Conservation (phyloP, 2,329 filamentous ascomycete species). For the Tolypocladium album region DNA sequence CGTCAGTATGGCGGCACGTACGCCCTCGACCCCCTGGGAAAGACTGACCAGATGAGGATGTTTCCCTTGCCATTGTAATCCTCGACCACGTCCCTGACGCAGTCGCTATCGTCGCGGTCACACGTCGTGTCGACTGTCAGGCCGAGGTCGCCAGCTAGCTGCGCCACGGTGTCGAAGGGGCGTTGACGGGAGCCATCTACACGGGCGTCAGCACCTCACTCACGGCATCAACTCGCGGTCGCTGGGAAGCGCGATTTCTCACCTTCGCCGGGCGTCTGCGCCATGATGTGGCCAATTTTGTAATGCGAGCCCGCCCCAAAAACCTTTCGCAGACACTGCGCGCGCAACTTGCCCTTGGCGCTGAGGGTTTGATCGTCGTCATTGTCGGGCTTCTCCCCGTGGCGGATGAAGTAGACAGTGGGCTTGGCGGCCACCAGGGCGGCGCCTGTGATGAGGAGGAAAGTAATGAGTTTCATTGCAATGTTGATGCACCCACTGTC, state of each 20-base stretch:
- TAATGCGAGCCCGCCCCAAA: constrained; percentile 42
- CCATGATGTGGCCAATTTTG: constrained; percentile 48
- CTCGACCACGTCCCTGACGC: constrained; percentile 39
- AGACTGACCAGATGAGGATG: constrained; percentile 40
- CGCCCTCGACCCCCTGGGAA: background rate
- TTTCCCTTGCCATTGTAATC: constrained; percentile 39
- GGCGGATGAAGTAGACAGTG: constrained; percentile 52
- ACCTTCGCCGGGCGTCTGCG: constrained; percentile 39
- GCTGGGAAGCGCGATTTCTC: constrained; percentile 1
- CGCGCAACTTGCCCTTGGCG: constrained; percentile 39
- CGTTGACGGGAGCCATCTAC: constrained; percentile 39
- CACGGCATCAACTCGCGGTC: background rate
- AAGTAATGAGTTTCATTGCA: constrained; percentile 10
- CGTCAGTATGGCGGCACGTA: background rate
- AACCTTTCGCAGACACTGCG: constrained; percentile 46
- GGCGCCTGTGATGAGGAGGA: constrained; percentile 8
- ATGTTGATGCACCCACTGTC: background rate
- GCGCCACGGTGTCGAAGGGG: constrained; percentile 45
- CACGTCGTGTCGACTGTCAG: constrained; percentile 44
- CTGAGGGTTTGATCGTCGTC: constrained; percentile 35
- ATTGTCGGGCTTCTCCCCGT: constrained; percentile 50
- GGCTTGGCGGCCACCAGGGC: constrained; percentile 18
- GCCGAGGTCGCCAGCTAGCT: constrained; percentile 43
- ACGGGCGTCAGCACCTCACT: background rate
- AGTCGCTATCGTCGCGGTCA: constrained; percentile 41